phyloP scores from a whole-genome alignment of 2,329 filamentous ascomycete genomes.

The Huntiella omanensis region DNA sequence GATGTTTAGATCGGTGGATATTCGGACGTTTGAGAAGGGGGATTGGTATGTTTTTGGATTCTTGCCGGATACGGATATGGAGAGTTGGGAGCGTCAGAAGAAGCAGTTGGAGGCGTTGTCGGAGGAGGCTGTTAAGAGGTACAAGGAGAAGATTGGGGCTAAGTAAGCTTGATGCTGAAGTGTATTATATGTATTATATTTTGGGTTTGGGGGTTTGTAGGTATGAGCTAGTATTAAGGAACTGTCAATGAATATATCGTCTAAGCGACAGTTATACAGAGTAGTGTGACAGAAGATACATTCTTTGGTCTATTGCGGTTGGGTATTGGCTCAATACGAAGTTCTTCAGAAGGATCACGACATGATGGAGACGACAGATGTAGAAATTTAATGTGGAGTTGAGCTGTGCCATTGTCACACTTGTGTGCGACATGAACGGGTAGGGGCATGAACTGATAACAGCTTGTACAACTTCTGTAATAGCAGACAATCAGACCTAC shows the following conservation, averaged over 20 bases:
- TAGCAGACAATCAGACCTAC: too few species aligned
- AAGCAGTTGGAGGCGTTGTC: conserved; percentile 7
- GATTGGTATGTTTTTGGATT: conserved; percentile 51
- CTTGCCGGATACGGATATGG: conserved; percentile 31
- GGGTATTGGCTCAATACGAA: too few species aligned
- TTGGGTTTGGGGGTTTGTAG: conserved; percentile 18
- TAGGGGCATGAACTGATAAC: too few species aligned
- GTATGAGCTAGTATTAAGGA: not conserved
- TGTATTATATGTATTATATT: conserved; percentile 27
- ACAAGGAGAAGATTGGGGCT: conserved; percentile 17
- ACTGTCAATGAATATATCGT: not conserved
- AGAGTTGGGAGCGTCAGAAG: conserved; percentile 17
- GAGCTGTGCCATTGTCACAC: too few species aligned
- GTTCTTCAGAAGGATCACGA: too few species aligned
- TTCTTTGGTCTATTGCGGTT: too few species aligned
- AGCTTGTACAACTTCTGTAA: too few species aligned
- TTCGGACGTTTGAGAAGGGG: conserved; percentile 25
- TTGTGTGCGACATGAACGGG: too few species aligned
- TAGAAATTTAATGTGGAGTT: too few species aligned
- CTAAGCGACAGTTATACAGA: too few species aligned
- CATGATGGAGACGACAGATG: too few species aligned
- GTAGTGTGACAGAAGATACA: too few species aligned
- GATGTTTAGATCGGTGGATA: conserved; percentile 30
- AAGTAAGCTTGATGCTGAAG: not conserved
- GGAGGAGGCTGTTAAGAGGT: conserved; percentile 16